Evolutionary conservation across 805 yeast genomes (phyloP).

Genomic region (Saturnispora diversa): DNA sequence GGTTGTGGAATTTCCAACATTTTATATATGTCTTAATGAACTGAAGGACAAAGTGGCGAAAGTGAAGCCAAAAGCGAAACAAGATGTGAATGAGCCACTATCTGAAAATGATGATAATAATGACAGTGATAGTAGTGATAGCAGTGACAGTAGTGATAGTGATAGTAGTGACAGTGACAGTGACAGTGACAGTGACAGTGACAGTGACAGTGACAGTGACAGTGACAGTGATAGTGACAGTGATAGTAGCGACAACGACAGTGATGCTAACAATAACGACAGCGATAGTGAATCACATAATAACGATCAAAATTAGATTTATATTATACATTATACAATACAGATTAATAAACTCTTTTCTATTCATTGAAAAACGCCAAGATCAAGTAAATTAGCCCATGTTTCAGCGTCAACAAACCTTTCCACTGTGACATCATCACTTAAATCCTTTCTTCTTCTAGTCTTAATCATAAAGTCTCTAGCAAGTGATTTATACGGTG

Average conservation of each 20-base stretch:
- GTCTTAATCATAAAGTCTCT: slow-evolving; percentile 88
- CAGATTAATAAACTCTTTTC: slow-evolving; percentile 2
- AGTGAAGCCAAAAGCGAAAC: neutral
- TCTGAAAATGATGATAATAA: too few relatives aligned
- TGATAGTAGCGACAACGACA: neutral
- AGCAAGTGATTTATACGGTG: slow-evolving; percentile 60
- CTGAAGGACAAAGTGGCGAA: slow-evolving; percentile 21
- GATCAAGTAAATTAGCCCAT: slow-evolving; percentile 38
- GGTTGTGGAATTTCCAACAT: slow-evolving; percentile 73
- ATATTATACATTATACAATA: neutral
- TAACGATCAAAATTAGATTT: neutral
- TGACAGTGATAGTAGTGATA: neutral
- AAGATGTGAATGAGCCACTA: neutral
- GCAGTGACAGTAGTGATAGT: neutral
- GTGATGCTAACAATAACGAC: neutral
- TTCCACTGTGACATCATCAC: slow-evolving; percentile 59
- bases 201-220: neutral
- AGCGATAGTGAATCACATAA: neutral
- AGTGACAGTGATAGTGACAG: neutral
- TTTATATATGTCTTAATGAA: slow-evolving; percentile 32
- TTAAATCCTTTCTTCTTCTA: slow-evolving; percentile 77
- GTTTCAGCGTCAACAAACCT: slow-evolving; percentile 61
- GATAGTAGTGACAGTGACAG: neutral
- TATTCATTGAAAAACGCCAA: slow-evolving; percentile 18
- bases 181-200: slow-evolving; percentile 1